phyloP scores from a whole-genome alignment of 805 yeast genomes.

The Ogataea trehaloabstinens region DNA sequence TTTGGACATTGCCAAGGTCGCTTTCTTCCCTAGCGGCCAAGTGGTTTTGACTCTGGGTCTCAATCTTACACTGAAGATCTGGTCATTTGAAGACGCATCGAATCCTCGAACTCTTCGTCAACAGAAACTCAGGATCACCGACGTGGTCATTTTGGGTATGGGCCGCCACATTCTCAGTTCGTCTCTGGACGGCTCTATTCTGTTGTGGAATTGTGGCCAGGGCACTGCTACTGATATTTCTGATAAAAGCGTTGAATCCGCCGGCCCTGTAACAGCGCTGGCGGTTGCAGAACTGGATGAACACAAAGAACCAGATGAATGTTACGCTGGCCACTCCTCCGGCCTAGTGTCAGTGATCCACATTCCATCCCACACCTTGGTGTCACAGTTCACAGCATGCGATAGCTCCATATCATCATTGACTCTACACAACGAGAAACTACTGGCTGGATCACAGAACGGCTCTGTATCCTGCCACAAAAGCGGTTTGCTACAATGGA shows the following conservation, averaged over 20 bases:
- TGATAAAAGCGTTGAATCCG: constrained; percentile 37
- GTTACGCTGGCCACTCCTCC: constrained; percentile 42
- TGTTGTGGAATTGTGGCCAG: constrained; percentile 69
- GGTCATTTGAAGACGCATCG: constrained; percentile 51
- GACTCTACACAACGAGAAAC: constrained; percentile 1
- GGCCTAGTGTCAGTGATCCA: constrained; percentile 46
- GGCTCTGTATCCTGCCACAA: constrained; percentile 14
- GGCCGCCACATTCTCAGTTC: constrained; percentile 68
- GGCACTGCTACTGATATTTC: constrained; percentile 48
- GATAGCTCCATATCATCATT: constrained; percentile 11
- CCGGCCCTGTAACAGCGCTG: constrained; percentile 35
- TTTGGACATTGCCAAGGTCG: constrained; percentile 40
- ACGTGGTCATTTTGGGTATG: constrained; percentile 50
- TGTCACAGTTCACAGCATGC: constrained; percentile 22
- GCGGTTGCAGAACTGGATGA: constrained; percentile 15
- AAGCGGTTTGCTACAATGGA: constrained; percentile 12
- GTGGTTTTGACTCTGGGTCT: constrained; percentile 57
- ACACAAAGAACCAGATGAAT: constrained; percentile 11
- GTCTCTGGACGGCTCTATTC: constrained; percentile 52
- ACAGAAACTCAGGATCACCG: constrained; percentile 50
- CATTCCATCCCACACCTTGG: constrained; percentile 23
- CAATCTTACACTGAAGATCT: constrained; percentile 59
- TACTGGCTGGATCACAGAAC: constrained; percentile 18
- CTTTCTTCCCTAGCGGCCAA: constrained; percentile 62
- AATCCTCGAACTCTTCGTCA: constrained; percentile 50